Evolutionary conservation across 2,329 filamentous ascomycete genomes (phyloP), one percentile per base, ranked within the genome.

Genomic region (Clathrospora elynae): DNA sequence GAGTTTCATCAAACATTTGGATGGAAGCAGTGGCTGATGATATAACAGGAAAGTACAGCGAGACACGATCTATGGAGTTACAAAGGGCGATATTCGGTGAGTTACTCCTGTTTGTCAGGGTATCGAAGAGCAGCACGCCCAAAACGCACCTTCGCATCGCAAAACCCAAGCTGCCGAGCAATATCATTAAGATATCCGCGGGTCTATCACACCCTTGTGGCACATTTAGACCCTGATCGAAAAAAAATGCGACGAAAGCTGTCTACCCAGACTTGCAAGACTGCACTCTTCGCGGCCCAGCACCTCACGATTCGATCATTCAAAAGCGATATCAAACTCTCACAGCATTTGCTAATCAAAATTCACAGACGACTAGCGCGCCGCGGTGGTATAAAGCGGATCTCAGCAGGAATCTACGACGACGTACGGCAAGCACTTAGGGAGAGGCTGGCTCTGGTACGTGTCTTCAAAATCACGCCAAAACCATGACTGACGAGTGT

Each of bases 371-470:
- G 87, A 26, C 70, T 92, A 0, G 88, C 88, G 1, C 81, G 88
- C 5, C 82, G 88, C 5, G 88, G 87, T 1, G 88, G 88, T 0
- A 84, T 92, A 0, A 90, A 90, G 63, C 76, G 87, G 0, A 89
- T 91, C 6, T 85, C 83, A 0, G 78, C 63, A 0, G 52, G 31
- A 0, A 84, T 90, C 2, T 91, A 91, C 57, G 75, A 83, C 0
- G 84, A 87, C 0, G 66, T 77, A 0, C 74, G 88, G 0, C 12
- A 3, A 0, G 80, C 75, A 0, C 37, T 91, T 1, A 80, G 76
- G 14, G 47, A 56, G 0, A 72, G 76, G 0, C 68, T 91, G 2
- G 38, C 46, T 11, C 2, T 20, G 0, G 62, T 66, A 35, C 42
- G 65, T 49, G n/a, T 16, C 8, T 19, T 7, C 18, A 6, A 6